phyloP scores from a whole-genome alignment of 495 filamentous ascomycete species.

The Massariosphaeria phaeospora region DNA sequence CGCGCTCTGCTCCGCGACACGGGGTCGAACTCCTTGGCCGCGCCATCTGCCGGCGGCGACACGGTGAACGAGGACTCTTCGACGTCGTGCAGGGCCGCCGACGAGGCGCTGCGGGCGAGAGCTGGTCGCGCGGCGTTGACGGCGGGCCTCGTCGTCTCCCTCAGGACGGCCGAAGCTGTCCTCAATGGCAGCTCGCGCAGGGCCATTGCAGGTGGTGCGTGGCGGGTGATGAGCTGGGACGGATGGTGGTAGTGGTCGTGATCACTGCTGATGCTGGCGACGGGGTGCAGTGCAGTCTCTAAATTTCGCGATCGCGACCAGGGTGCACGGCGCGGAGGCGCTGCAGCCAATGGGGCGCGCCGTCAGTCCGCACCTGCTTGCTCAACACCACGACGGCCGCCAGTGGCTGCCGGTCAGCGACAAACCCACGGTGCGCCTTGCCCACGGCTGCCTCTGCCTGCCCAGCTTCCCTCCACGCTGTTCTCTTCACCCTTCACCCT shows the following conservation, averaged over 20 bases:
- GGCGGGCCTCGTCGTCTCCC: slow-evolving; percentile 10
- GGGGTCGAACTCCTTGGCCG: slow-evolving; percentile 53
- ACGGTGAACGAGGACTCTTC: slow-evolving; percentile 42
- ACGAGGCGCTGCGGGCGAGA: slow-evolving; percentile 34
- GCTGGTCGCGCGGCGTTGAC: slow-evolving; percentile 9
- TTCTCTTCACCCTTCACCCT: neutral
- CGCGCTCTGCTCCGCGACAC: slow-evolving; percentile 46
- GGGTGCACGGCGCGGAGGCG: too few relatives aligned
- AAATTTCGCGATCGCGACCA: too few relatives aligned
- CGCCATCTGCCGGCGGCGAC: slow-evolving; percentile 36
- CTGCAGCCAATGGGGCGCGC: neutral
- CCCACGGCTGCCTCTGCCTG: neutral
- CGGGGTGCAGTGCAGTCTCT: too few relatives aligned
- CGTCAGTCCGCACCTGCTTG: neutral
- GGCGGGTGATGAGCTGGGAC: neutral
- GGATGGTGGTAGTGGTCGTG: too few relatives aligned
- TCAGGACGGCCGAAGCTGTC: slow-evolving; percentile 6
- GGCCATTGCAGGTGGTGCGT: slow-evolving; percentile 17
- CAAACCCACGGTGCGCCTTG: too few relatives aligned
- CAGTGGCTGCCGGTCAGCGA: too few relatives aligned
- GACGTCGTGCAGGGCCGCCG: slow-evolving; percentile 28
- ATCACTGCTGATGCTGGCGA: too few relatives aligned
- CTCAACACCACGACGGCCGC: neutral
- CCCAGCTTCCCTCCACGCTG: neutral
- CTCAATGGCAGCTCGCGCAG: slow-evolving; percentile 28